Evolutionary conservation across 2,329 filamentous ascomycete genomes (phyloP).

Genomic region (Fusarium nanum): DNA sequence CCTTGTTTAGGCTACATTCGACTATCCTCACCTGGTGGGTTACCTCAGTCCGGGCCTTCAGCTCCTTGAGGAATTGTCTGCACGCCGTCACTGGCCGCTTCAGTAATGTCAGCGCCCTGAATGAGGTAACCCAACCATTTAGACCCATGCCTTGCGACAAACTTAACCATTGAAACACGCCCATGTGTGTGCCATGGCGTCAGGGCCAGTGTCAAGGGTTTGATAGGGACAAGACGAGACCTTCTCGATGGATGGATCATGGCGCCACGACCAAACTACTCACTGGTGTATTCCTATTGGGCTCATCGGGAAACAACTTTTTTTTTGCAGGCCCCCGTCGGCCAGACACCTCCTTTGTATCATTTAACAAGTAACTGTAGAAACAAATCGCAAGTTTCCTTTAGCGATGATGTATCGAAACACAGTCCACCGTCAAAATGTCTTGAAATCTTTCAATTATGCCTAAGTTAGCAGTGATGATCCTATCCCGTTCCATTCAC

Average conservation of each 20-base stretch:
- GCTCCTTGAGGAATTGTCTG: constrained; percentile 27
- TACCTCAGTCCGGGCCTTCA: constrained; percentile 33
- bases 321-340: constrained; percentile 17
- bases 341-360: constrained; percentile 17
- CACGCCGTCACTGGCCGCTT: constrained; percentile 18
- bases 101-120: constrained; percentile 20
- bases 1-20: constrained; percentile 25
- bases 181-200: constrained; percentile 31
- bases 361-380: constrained; percentile 9
- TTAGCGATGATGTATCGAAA: constrained; percentile 1
- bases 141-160: constrained; percentile 1
- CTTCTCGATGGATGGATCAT: neutral
- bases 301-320: constrained; percentile 4
- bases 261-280: constrained; percentile 29
- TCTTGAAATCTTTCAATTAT: constrained; percentile 17
- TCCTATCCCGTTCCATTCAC: constrained; percentile 4
- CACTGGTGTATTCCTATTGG: constrained; percentile 12
- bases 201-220: constrained; percentile 24
- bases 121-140: constrained; percentile 31
- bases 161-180: constrained; percentile 32
- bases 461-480: constrained; percentile 10
- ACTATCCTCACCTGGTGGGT: constrained; percentile 5
- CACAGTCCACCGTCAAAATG: constrained; percentile 19
- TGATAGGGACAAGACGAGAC: neutral
- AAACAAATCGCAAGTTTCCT: constrained; percentile 13